Base-by-base conservation (phyloP, 108 stramenopile species). In the Fragilariopsis cylindrus region DNA sequence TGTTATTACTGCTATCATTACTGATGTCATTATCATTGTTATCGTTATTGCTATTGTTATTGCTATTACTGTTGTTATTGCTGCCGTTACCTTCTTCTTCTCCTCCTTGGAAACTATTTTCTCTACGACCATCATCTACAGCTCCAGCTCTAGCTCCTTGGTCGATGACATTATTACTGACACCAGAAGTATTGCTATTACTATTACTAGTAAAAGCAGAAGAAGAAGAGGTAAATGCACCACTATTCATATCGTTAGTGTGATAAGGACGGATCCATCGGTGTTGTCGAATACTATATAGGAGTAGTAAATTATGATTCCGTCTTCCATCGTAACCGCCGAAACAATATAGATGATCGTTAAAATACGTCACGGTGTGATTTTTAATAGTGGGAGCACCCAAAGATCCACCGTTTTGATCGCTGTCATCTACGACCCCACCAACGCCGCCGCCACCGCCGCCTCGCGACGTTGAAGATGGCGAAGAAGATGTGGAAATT, bases 241-340 rank as follows among this genome's bases (percentile, higher is more conserved):
- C 30, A 30, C 30, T 30, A 30, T 30, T 67, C 19, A 7, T 63
- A 41, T 16, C 41, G n/a, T 64, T 64, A 11, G 64, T 42, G 47
- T 71, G 76, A 54, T 75, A 77, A 9, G 82, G 84, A 9, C 72
- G 81, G 43, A 91, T 80, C 94, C 94, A 95, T 54, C 86, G 75
- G 65, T 90, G 63, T 58, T 92, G 86, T 16, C 60, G 57, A 53
- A 95, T 75, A 5, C 78, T 84, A 72, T 92, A 95, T 54, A 95
- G 69, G 57, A 89, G 72, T n/a, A 98, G 81, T 0, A 88, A 85
- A 63, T 87, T 87, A 78, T 96, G 92, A 74, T 96, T 96, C 53
- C 89, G 76, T 3, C 94, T 70, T 3, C 97, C 97, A 72, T 98
- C 96, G 80, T 98, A 98, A 5, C 97, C 97, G 18, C 95, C 97